Evolutionary conservation across 441 rosid genomes (phyloP), one percentile per base, ranked within the genome.

Genomic region (Pelargonium fulgidum): DNA sequence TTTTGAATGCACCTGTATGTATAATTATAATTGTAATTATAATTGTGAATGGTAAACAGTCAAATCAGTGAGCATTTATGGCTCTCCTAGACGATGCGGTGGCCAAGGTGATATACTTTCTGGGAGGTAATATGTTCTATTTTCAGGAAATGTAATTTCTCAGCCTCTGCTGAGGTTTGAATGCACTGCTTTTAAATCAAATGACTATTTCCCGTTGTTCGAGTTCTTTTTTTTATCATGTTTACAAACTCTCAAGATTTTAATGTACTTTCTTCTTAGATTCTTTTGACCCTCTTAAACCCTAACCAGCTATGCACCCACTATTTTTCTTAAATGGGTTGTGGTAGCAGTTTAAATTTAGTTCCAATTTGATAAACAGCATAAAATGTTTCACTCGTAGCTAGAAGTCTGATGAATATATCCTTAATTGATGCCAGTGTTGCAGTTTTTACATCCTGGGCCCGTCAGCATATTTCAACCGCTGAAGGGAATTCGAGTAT

Each of bases 91-190:
- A 77, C 95, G 96, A 36, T 93, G 96, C 69, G 99, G 96, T 67
- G 97, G 97, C 67, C 97, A 93, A 73, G 99, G 96, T 13, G 97
- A 93, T 75, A 89, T 93, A 72, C 99, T 91, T 64, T 90, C 99
- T 26, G 99, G 97, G 79, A 81, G 96, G 99, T 93, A 76, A 81
- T 70, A 65, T 20, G 48, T 42, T 56, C 52, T 20, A 17, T 20
- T 44, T 69, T 4, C 59, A 14, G n/a, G 52, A 29, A 3, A 29
- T 29, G 36, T 5, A 29, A 29, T 29, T 29, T n/a, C n/a, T n/a
- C n/a, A n/a, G n/a, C 36, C 36, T 62, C 13, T 3, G 56, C n/a
- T 47, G 3, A 20, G 0, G 14, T 56, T 66, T 19, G 4, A 1
- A 26, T 39, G 36, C 7, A 54, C 1, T 16, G 58, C 47, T 65